Evolutionary conservation across 169 alveolate genomes (phyloP).

Genomic region (Eimeria falciformis): DNA sequence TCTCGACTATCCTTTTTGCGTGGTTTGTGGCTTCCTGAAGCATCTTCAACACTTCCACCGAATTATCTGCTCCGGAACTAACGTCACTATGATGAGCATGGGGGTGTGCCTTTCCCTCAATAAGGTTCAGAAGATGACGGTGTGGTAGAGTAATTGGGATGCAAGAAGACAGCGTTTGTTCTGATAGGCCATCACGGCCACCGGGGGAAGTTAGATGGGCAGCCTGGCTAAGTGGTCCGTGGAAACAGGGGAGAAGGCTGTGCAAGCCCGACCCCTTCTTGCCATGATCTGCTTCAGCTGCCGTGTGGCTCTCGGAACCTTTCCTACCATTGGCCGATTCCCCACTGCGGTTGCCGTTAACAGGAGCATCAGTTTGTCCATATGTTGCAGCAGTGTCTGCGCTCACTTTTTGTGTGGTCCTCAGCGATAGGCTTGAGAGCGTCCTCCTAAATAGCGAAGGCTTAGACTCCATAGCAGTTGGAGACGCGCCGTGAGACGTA

Average conservation of each 20-base stretch:
- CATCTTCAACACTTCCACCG: slow-evolving; percentile 36
- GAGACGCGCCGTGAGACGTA: slow-evolving; percentile 54
- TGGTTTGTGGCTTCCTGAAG: slow-evolving; percentile 39
- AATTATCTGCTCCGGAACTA: neutral
- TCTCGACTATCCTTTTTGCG: slow-evolving; percentile 37
- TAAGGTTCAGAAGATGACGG: slow-evolving; percentile 37
- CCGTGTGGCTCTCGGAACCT: neutral
- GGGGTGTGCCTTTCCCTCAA: slow-evolving; percentile 25
- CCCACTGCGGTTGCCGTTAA: too few relatives aligned
- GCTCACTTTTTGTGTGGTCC: slow-evolving; percentile 19
- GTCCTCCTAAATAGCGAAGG: slow-evolving; percentile 58
- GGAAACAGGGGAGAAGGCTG: slow-evolving; percentile 28
- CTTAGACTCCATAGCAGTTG: slow-evolving; percentile 42
- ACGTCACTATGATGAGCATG: neutral
- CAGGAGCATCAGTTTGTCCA: too few relatives aligned
- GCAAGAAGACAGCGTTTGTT: neutral
- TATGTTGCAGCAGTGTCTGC: neutral
- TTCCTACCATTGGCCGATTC: neutral
- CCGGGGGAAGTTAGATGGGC: neutral
- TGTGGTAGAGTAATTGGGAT: slow-evolving; percentile 43
- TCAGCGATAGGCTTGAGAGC: slow-evolving; percentile 25
- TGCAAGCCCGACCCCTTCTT: neutral
- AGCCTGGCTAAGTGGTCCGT: neutral
- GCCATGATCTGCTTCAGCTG: slow-evolving; percentile 14
- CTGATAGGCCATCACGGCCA: slow-evolving; percentile 5